Conservation (phyloP, 352 stramenopile genomes). For the Globisporangium cederbergense region DNA sequence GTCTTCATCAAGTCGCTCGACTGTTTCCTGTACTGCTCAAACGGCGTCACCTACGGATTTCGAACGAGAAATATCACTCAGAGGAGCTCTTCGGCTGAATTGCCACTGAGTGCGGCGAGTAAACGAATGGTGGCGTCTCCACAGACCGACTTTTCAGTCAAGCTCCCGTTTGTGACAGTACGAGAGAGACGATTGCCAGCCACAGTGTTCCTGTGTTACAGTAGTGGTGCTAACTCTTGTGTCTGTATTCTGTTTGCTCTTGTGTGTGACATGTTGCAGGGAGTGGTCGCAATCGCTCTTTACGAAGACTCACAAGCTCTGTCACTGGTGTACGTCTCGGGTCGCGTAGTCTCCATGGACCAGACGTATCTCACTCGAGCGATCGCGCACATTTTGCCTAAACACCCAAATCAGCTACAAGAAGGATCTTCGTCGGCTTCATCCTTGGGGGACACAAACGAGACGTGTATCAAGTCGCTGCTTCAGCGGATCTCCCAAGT, state of each 20-base stretch:
- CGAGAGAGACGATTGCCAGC: not conserved
- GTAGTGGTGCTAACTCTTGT: too few relatives aligned
- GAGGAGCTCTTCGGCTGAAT: not conserved
- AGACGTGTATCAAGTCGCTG: constrained; percentile 32
- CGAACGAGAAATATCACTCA: constrained; percentile 10
- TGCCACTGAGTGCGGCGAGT: not conserved
- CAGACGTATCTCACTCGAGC: constrained; percentile 14
- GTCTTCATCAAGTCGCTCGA: constrained; percentile 27
- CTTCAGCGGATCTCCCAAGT: constrained; percentile 36
- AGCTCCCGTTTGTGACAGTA: constrained; percentile 33
- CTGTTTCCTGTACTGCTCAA: constrained; percentile 33
- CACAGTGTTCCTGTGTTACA: not conserved
- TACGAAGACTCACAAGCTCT: constrained; percentile 19
- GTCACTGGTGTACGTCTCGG: constrained; percentile 36
- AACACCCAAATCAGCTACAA: not conserved
- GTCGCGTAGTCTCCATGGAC: constrained; percentile 29
- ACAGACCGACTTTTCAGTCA: constrained; percentile 17
- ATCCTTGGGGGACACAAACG: constrained; percentile 6
- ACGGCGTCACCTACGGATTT: constrained; percentile 25
- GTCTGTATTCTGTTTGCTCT: not conserved
- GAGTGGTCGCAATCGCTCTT: constrained; percentile 25
- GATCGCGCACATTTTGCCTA: constrained; percentile 21
- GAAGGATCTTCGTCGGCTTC: not conserved
- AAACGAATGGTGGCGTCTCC: not conserved
- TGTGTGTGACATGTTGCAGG: constrained; percentile 16